A percentile compares a stretch with the other conserved stretches of the same genome.
These are phyloP conservation scores for Auriculariales sp. DNA, from an alignment of 768 basidiomycete species.

Conservation along the genomic window DNA sequence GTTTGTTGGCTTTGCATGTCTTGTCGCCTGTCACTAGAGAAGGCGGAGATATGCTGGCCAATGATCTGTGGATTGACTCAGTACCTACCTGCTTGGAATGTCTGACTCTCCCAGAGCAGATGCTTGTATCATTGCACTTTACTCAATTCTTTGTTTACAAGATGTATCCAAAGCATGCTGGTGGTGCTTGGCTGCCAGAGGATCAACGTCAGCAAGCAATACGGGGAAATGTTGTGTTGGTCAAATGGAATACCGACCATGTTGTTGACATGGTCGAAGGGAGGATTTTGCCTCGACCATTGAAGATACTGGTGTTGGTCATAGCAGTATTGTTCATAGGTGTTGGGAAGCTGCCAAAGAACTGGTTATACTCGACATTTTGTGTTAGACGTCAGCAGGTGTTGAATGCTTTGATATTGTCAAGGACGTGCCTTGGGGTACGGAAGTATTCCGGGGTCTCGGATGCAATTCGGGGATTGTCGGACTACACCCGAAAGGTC, in stretches of 20 bases:
- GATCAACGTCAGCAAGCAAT: conserved; percentile 15
- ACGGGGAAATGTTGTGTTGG: conserved; percentile 22
- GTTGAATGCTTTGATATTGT: conserved; percentile 14
- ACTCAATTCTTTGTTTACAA: conserved; percentile 22
- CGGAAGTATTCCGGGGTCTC: too few relatives aligned
- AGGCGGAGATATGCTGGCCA: conserved; percentile 21
- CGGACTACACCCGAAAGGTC: too few relatives aligned
- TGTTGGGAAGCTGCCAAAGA: conserved; percentile 12
- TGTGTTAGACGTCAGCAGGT: conserved; percentile 18
- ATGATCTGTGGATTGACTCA: conserved; percentile 24
- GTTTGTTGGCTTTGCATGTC: too few relatives aligned
- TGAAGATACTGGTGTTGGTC: conserved; percentile 16
- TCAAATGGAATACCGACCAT: conserved; percentile 13
- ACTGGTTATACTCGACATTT: conserved; percentile 17
- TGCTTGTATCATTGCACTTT: conserved; percentile 19
- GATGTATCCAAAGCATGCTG: conserved; percentile 17
- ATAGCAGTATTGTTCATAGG: conserved; percentile 25
- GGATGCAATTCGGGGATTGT: too few relatives aligned
- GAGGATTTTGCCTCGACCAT: conserved; percentile 18
- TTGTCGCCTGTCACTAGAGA: too few relatives aligned
- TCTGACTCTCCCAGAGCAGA: conserved; percentile 23
- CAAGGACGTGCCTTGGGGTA: too few relatives aligned
- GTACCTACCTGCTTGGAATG: conserved; percentile 15
- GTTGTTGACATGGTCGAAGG: conserved; percentile 21
- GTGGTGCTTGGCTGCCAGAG: not conserved